A percentile compares a stretch with the other conserved stretches of the same genome.
phyloP scores from a whole-genome alignment of 164 flowering plant genomes.

The Nelumbo lutea region DNA sequence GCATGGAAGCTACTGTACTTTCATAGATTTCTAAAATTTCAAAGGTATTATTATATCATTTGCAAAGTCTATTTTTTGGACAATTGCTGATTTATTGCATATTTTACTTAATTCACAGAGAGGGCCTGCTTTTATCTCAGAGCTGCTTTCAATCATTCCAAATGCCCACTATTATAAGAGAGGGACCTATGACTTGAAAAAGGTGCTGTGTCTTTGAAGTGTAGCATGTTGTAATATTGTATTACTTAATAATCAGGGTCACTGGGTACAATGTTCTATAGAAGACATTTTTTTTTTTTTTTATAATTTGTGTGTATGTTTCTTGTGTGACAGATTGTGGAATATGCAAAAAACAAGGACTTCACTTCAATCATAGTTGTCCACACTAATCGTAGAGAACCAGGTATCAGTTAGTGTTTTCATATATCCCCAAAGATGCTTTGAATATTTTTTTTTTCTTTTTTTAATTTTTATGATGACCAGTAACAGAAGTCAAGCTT shows the following conservation, averaged over 20 bases:
- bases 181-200: constrained; percentile 95
- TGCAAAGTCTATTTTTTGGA: not conserved
- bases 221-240: not conserved
- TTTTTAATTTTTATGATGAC: too few species aligned
- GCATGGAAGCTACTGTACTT: not conserved
- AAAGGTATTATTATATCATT: not conserved
- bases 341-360: constrained; percentile 74
- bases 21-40: not conserved
- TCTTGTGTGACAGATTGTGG: constrained; percentile 54
- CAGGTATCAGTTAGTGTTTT: constrained; percentile 41
- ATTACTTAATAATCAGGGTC: not conserved
- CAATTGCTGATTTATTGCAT: constrained; percentile 2
- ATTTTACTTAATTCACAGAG: constrained; percentile 45
- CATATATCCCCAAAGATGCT: not conserved
- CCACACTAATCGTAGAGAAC: constrained; percentile 88
- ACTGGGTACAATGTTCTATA: not conserved
- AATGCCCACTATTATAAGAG: constrained; percentile 81
- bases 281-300: too few species aligned
- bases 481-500: too few species aligned
- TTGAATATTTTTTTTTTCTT: not conserved
- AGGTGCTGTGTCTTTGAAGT: constrained; percentile 34
- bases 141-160: constrained; percentile 77
- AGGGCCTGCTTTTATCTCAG: constrained; percentile 83
- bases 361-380: constrained; percentile 85
- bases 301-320: not conserved